These are phyloP conservation scores for Cairneyella variabilis DNA, from an alignment of 495 filamentous ascomycete species.

Conservation along the genomic window DNA sequence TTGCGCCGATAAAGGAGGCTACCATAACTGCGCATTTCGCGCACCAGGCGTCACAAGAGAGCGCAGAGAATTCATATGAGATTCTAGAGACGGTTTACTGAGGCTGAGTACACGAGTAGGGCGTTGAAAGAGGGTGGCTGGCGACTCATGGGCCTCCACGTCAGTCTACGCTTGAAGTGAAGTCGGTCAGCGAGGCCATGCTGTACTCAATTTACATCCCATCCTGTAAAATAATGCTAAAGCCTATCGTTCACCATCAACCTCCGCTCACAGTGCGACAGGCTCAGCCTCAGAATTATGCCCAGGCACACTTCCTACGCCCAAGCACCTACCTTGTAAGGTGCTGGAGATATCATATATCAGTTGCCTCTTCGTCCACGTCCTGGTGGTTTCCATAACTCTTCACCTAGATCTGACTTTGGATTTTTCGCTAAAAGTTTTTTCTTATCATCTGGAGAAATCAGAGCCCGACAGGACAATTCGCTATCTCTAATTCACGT, in stretches of 20 bases:
- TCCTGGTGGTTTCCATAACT: neutral
- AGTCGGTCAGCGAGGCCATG: no score
- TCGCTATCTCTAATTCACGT: neutral
- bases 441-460: neutral
- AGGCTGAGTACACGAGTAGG: neutral
- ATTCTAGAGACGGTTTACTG: neutral
- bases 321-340: neutral
- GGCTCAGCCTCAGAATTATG: neutral
- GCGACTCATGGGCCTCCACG: neutral
- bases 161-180: neutral
- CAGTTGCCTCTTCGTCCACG: neutral
- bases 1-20: neutral
- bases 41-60: neutral
- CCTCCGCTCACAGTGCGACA: no score
- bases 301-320: neutral
- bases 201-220: no score
- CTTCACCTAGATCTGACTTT: neutral
- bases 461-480: neutral
- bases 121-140: neutral
- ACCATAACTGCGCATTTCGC: neutral
- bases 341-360: neutral
- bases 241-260: neutral
- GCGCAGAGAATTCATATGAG: neutral
- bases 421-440: neutral
- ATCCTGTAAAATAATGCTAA: no score